These are phyloP conservation scores for Imleria badia DNA, from an alignment of 768 basidiomycete genomes.

Conservation along the genomic window DNA sequence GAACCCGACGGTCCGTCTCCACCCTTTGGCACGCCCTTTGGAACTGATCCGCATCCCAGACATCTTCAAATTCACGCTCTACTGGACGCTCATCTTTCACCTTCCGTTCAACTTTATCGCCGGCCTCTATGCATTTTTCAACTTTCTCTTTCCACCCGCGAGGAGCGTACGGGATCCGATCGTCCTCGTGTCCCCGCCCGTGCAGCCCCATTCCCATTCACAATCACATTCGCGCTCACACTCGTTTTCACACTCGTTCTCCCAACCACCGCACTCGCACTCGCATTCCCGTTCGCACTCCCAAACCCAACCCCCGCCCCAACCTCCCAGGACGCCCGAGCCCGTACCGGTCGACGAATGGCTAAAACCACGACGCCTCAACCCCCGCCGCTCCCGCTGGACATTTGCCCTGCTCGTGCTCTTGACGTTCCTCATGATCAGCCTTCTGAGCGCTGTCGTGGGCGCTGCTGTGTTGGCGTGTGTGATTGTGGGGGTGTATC, in stretches of 20 bases:
- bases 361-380: conserved; percentile 23
- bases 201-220: neutral
- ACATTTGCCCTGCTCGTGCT: conserved; percentile 43
- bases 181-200: neutral
- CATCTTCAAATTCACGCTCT: conserved; percentile 46
- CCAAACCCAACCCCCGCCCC: neutral
- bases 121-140: conserved; percentile 43
- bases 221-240: neutral
- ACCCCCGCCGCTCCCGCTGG: conserved; percentile 37
- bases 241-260: neutral
- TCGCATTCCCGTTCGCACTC: neutral
- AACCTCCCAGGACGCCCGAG: too few species aligned
- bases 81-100: conserved; percentile 49
- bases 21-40: too few species aligned
- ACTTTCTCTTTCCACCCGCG: conserved; percentile 39
- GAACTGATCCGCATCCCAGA: conserved; percentile 25
- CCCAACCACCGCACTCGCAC: neutral
- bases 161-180: conserved; percentile 7
- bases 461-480: conserved; percentile 41
- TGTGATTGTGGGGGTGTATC: conserved; percentile 39
- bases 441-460: conserved; percentile 39
- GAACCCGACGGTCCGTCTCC: conserved; percentile 29
- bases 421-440: conserved; percentile 33
- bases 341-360: conserved; percentile 4
- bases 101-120: conserved; percentile 40